Evolutionary conservation across 2,329 filamentous ascomycete species (phyloP), one percentile per base, ranked within the genome.

Genomic region (Paracorniculantispora psalliotae): DNA sequence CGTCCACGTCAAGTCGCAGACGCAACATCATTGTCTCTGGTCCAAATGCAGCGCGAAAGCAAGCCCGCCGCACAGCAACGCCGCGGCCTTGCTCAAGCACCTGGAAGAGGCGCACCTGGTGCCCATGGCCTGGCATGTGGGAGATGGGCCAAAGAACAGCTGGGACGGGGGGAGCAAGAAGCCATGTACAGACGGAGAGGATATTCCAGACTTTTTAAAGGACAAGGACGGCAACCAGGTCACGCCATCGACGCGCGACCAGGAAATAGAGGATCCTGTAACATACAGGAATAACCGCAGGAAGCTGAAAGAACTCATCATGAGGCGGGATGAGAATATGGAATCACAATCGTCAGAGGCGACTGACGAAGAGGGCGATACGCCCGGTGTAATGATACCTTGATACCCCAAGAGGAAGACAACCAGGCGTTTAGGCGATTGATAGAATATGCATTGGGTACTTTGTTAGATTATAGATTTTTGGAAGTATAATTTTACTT

Each of bases 121-220:
- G 13, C 77, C 79, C 2, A 72, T 82, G 59, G 72, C 75, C 39
- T 87, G 84, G 84, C 77, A 85, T 62, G 72, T 81, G 44, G 85
- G 85, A 17, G 85, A 87, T 55, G 85, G 85, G 0, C 79, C 79
- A 9, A 73, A 70, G 58, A 83, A 83, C 63, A 72, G 61, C 43
- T 39, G 55, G 10, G 53, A 47, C 61, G 62, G 59, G n/a, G n/a
- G n/a, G 47, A 66, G 37, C 62, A 66, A 67, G 62, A 57, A 58
- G 58, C 19, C 35, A 37, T 49, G 48, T 51, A 56, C 54, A 21
- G 61, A 49, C 7, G 53, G 52, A 19, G 59, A 46, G 19, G 57
- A 41, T 21, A 51, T 81, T 10, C 81, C 81, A 0, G 62, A 66
- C 23, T 86, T 81, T 65, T 74, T 87, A 0, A 78, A 79, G 54